Percentiles rank a stretch among this genome's conserved stretches.
phyloP scores from a whole-genome alignment of 2,329 filamentous ascomycete genomes.

The Verticillium dahliae region DNA sequence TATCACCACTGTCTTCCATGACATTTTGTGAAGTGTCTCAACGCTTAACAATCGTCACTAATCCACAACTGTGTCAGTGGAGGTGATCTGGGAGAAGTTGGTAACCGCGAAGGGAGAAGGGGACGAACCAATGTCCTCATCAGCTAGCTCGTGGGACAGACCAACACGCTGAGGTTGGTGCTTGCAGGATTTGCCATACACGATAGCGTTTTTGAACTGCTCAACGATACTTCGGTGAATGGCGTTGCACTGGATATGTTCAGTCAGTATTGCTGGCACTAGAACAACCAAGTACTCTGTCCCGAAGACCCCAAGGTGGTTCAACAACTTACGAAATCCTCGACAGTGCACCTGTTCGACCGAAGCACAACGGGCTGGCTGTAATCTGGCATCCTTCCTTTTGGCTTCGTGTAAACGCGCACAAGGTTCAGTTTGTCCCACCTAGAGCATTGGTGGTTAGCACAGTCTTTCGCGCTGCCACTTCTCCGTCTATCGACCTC shows the following conservation, averaged over 20 bases:
- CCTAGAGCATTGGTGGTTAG: slow-evolving; percentile 23
- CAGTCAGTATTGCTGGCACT: background rate
- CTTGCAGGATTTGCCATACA: slow-evolving; percentile 97
- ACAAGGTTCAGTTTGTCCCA: slow-evolving; percentile 93
- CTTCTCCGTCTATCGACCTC: no score
- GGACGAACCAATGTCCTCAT: slow-evolving; percentile 89
- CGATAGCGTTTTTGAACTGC: slow-evolving; percentile 90
- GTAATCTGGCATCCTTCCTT: slow-evolving; percentile 92
- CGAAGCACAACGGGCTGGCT: slow-evolving; percentile 83
- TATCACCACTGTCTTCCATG: slow-evolving; percentile 15
- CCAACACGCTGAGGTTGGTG: slow-evolving; percentile 97
- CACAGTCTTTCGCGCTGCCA: background rate
- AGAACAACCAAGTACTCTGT: background rate
- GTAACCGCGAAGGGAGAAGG: background rate
- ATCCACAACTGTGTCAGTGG: background rate
- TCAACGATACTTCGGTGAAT: slow-evolving; percentile 96
- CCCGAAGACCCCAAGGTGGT: background rate
- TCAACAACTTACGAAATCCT: slow-evolving; percentile 78
- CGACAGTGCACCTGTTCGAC: slow-evolving; percentile 76
- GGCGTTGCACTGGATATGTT: slow-evolving; percentile 68
- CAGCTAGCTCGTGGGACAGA: slow-evolving; percentile 80
- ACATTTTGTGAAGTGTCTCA: slow-evolving; percentile 28
- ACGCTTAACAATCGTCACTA: slow-evolving; percentile 59
- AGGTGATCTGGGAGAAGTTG: background rate
- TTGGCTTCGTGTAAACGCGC: slow-evolving; percentile 96